Evolutionary conservation across 1,139 yeast genomes (phyloP), one percentile per base, ranked within the genome.

Genomic region (Tardiomyces blankii): DNA sequence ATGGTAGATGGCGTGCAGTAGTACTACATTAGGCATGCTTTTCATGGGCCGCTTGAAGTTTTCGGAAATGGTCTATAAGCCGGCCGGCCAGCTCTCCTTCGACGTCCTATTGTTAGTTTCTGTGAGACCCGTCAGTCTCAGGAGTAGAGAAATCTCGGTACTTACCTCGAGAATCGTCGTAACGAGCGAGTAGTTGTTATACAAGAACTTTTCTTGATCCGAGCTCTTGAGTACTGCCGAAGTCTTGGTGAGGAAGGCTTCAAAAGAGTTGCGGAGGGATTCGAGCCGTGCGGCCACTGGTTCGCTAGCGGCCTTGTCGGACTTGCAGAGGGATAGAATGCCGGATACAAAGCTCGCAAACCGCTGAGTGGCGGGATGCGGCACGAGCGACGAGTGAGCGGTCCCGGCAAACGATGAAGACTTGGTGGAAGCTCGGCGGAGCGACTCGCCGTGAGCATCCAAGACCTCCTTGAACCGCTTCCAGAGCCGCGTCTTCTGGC

Each of bases 401-500:
- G 59, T 56, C 28, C 64, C 51, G 27, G 63, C 44, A 35, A 51
- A 57, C 32, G 52, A 54, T 28, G 55, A 57, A 28, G 60, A 60
- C 46, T 57, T 57, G 48, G 67, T 48, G 42, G 68, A 64, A 18
- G 63, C 70, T 47, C 65, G 69, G 51, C 69, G 76, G 62, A 88
- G 68, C 25, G 78, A 75, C 21, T 82, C 87, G 59, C 94, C 82
- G 56, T 88, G 86, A 42, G 76, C 65, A 61, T 88, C 96, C 44
- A 88, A 74, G 39, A 85, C 69, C 44, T 71, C 73, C 56, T 91
- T 94, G 57, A 88, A 84, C 49, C 77, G 79, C 1, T 96, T 96
- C 97, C 97, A 89, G 39, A 89, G 66, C 0, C 73, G 61, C 53
- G 53, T 49, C 18, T 52, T 56, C 42, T 85, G 73, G 25, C 25